Conservation (phyloP, 192 early-diverging fungal species). For the Coemansia sp. region DNA sequence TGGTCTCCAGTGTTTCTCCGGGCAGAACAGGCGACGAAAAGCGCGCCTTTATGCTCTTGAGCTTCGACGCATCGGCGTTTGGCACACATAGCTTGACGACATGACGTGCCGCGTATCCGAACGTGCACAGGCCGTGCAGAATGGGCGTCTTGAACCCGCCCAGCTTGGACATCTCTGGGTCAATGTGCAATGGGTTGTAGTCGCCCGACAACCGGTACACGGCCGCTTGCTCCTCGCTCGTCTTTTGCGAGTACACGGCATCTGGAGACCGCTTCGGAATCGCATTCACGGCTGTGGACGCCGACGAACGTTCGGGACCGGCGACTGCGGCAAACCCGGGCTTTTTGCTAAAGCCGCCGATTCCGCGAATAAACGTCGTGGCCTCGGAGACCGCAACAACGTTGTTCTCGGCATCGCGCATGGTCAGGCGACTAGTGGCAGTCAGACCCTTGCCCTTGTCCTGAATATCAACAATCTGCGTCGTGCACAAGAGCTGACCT, state of each 20-base stretch:
- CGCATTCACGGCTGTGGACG: constrained; percentile 74
- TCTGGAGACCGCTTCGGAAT: constrained; percentile 86
- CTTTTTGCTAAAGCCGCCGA: constrained; percentile 84
- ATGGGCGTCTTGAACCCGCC: constrained; percentile 97
- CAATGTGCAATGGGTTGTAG: constrained; percentile 97
- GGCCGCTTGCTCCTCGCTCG: constrained; percentile 86
- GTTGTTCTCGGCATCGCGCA: constrained; percentile 71
- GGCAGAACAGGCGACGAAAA: constrained; percentile 89
- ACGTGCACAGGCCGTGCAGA: constrained; percentile 92
- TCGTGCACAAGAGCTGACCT: constrained; percentile 72
- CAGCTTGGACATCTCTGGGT: constrained; percentile 87
- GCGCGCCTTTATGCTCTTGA: constrained; percentile 86
- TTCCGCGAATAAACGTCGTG: constrained; percentile 90
- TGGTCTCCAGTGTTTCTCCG: constrained; percentile 96
- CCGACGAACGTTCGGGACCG: constrained; percentile 59
- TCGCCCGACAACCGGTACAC: constrained; percentile 95
- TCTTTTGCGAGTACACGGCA: constrained; percentile 79
- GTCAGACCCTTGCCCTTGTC: constrained; percentile 84
- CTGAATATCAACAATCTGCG: constrained; percentile 85
- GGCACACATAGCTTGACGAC: constrained; percentile 75
- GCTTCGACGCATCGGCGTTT: constrained; percentile 61
- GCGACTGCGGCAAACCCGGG: constrained; percentile 51
- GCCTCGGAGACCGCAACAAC: constrained; percentile 83
- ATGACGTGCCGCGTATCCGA: constrained; percentile 90
- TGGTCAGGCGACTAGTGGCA: constrained; percentile 70